phyloP scores from a whole-genome alignment of 1,284 basidiomycete species.

The Ganoderma resinaceum region DNA sequence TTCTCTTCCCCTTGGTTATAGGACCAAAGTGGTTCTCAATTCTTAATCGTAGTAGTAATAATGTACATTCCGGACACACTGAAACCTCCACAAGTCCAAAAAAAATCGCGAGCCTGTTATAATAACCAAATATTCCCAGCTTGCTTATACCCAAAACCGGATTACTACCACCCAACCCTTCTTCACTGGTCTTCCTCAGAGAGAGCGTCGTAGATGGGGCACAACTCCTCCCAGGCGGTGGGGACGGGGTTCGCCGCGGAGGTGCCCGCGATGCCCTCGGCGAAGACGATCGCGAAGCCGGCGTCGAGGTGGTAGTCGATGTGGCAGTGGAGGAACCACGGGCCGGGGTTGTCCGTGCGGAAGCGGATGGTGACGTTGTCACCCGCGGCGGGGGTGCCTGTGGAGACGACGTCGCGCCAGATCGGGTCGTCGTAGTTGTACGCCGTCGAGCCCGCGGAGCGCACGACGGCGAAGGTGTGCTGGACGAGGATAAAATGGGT shows the following conservation, averaged over 20 bases:
- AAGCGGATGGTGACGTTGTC: conserved; percentile 42
- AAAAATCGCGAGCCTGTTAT: neutral
- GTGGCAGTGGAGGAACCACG: conserved; percentile 17
- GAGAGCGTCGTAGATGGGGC: conserved; percentile 22
- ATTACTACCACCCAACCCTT: conserved; percentile 12
- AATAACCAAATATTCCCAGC: neutral
- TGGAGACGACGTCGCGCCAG: conserved; percentile 41
- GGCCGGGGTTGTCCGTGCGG: conserved; percentile 23
- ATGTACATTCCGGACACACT: neutral
- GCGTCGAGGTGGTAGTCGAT: conserved; percentile 14
- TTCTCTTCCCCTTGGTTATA: neutral
- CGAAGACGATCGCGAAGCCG: conserved; percentile 11
- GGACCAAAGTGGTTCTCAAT: neutral
- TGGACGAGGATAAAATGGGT: neutral
- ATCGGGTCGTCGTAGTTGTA: conserved; percentile 43
- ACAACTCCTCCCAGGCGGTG: conserved; percentile 16
- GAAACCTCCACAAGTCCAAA: neutral
- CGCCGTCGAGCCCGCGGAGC: conserved; percentile 35
- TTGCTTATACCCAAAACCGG: conserved; percentile 25
- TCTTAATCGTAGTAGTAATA: neutral
- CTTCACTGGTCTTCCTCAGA: neutral
- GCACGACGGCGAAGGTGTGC: conserved; percentile 41
- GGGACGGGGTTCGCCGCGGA: conserved; percentile 21
- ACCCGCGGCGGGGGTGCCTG: conserved; percentile 28
- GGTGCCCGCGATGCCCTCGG: neutral